Evolutionary conservation across 495 filamentous ascomycete genomes (phyloP).

Genomic region (Aspergillus heteromorphus): DNA sequence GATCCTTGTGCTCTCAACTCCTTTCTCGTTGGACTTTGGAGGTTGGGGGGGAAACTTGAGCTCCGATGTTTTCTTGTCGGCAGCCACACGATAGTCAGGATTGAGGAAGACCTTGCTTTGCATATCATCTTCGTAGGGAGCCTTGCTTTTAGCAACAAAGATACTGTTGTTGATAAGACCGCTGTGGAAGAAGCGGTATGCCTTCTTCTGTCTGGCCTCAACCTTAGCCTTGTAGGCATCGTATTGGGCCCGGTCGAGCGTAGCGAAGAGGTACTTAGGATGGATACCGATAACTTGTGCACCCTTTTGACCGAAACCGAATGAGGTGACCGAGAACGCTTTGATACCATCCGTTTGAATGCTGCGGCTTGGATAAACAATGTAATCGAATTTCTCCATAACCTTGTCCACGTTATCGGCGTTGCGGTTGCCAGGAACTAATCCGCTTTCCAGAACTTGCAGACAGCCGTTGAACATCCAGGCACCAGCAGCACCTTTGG

Average conservation of each 20-base stretch:
- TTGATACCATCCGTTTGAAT: slow-evolving; percentile 98
- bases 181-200: slow-evolving; percentile 97
- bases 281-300: slow-evolving; percentile 96
- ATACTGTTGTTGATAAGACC: slow-evolving; percentile 94
- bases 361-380: slow-evolving; percentile 89
- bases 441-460: slow-evolving; percentile 86
- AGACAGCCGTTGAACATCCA: slow-evolving; percentile 99
- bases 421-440: slow-evolving; percentile 96
- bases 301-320: slow-evolving; percentile 99
- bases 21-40: slow-evolving; percentile 51
- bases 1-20: slow-evolving; percentile 58
- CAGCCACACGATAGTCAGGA: slow-evolving; percentile 79
- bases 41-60: slow-evolving; percentile 66
- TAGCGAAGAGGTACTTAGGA: slow-evolving; percentile 90
- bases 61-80: slow-evolving; percentile 76
- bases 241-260: slow-evolving; percentile 83
- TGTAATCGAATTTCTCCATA: slow-evolving; percentile 96
- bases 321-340: slow-evolving; percentile 97
- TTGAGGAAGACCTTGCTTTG: slow-evolving; percentile 86
- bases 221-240: slow-evolving; percentile 81
- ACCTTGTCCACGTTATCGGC: slow-evolving; percentile 95
- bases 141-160: slow-evolving; percentile 88
- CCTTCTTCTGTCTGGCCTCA: slow-evolving; percentile 89
- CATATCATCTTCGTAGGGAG: slow-evolving; percentile 85
- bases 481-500: slow-evolving; percentile 97